Percentiles rank a stretch among this genome's conserved stretches.
Evolutionary conservation across 495 filamentous ascomycete species (phyloP).

Genomic region (Jackrogersella multiformis): DNA sequence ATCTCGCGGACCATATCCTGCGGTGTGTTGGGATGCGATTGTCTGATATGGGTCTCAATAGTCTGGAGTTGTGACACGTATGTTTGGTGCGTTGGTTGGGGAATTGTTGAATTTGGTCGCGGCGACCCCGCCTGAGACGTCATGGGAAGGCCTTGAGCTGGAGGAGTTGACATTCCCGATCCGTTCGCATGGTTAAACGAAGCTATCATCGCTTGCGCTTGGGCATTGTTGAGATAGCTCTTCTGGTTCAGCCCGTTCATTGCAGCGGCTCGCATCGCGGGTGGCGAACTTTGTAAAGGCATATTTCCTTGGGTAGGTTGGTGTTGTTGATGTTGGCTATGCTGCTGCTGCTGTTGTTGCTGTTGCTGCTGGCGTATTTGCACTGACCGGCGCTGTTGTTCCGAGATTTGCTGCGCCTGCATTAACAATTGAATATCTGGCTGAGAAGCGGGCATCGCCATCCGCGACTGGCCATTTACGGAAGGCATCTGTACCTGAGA

Average conservation of each 20-base stretch:
- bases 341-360: slow-evolving; percentile 55
- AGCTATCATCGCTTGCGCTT: slow-evolving; percentile 56
- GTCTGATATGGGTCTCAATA: slow-evolving; percentile 50
- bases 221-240: slow-evolving; percentile 54
- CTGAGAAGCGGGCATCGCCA: slow-evolving; percentile 72
- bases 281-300: slow-evolving; percentile 50
- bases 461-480: slow-evolving; percentile 66
- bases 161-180: slow-evolving; percentile 52
- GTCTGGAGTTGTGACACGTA: slow-evolving; percentile 56
- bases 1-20: slow-evolving; percentile 52
- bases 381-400: slow-evolving; percentile 68
- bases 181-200: slow-evolving; percentile 51
- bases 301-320: slow-evolving; percentile 47
- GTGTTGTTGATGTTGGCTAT: slow-evolving; percentile 50
- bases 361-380: slow-evolving; percentile 60
- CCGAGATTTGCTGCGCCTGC: slow-evolving; percentile 67
- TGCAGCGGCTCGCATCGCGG: slow-evolving; percentile 55
- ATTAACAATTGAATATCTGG: slow-evolving; percentile 64
- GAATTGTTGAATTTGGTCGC: slow-evolving; percentile 45
- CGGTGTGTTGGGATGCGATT: slow-evolving; percentile 41
- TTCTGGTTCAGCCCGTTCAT: slow-evolving; percentile 64
- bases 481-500: slow-evolving; percentile 76
- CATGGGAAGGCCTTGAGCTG: slow-evolving; percentile 50
- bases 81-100: slow-evolving; percentile 44
- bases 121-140: slow-evolving; percentile 51